A percentile compares a stretch with the other conserved stretches of the same genome.
phyloP scores from a whole-genome alignment of 2,329 filamentous ascomycete species.

The Aspergillus novoparasiticus region DNA sequence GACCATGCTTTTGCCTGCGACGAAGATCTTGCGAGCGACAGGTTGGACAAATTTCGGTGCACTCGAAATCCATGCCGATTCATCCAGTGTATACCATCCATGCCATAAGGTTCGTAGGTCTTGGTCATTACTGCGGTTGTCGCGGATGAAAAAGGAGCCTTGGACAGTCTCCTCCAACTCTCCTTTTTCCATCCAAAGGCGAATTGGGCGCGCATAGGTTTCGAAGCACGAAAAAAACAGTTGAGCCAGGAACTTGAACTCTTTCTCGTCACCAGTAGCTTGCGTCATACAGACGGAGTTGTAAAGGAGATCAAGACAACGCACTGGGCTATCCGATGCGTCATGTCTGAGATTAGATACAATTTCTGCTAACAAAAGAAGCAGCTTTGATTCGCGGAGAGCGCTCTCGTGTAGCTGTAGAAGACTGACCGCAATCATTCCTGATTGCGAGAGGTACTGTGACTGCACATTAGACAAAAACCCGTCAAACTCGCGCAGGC shows the following conservation, averaged over 20 bases:
- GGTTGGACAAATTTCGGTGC: conserved; percentile 75
- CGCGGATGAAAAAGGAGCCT: conserved; percentile 74
- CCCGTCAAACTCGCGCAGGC: conserved; percentile 61
- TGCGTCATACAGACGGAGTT: conserved; percentile 71
- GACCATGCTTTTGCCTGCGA: conserved; percentile 83
- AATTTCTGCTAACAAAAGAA: conserved; percentile 64
- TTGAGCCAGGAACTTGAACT: conserved; percentile 65
- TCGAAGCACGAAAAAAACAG: conserved; percentile 82
- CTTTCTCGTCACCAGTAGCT: conserved; percentile 62
- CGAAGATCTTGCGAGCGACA: conserved; percentile 73
- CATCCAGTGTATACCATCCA: conserved; percentile 68
- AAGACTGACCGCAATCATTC: conserved; percentile 67
- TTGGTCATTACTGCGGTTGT: conserved; percentile 56
- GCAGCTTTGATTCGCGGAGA: conserved; percentile 53
- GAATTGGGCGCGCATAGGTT: conserved; percentile 78
- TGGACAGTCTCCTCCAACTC: conserved; percentile 63
- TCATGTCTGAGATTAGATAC: conserved; percentile 58
- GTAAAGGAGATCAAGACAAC: conserved; percentile 78
- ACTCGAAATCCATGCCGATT: conserved; percentile 60
- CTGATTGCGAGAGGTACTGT: conserved; percentile 57
- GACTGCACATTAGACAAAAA: conserved; percentile 63
- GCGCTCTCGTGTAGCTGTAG: conserved; percentile 64
- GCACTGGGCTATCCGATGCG: conserved; percentile 58
- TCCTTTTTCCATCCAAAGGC: conserved; percentile 82
- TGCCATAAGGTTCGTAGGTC: conserved; percentile 73